These are phyloP conservation scores for Setaria italica DNA, from an alignment of 202 grass and related monocot species.

Conservation along the genomic window DNA sequence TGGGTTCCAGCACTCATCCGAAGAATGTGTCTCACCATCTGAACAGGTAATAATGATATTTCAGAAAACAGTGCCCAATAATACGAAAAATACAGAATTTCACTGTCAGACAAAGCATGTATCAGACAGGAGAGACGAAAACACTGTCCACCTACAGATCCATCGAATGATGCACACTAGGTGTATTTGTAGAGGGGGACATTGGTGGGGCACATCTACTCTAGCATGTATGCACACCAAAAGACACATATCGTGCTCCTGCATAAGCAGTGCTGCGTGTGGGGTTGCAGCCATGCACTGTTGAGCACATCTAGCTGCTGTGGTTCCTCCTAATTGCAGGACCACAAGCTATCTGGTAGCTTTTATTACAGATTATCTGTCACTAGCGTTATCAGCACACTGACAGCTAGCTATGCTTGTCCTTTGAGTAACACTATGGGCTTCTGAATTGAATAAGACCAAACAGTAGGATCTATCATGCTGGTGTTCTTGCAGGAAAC, in stretches of 20 bases:
- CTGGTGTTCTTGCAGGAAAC: background rate
- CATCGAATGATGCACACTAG: conserved; percentile 33
- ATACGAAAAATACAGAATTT: conserved; percentile 36
- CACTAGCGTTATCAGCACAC: conserved; percentile 52
- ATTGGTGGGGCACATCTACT: conserved; percentile 58
- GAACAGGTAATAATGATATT: conserved; percentile 45
- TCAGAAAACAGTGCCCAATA: conserved; percentile 48
- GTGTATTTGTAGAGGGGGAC: conserved; percentile 49
- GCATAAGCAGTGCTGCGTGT: conserved; percentile 59
- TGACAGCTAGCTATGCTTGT: conserved; percentile 83
- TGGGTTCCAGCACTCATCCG: conserved; percentile 68
- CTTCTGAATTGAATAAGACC: conserved; percentile 54
- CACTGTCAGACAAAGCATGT: conserved; percentile 26
- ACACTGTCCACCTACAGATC: conserved; percentile 31
- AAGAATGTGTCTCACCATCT: conserved; percentile 78
- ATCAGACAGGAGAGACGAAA: conserved; percentile 40
- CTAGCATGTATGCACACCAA: conserved; percentile 50
- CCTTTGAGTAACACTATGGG: conserved; percentile 60
- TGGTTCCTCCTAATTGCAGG: conserved; percentile 48
- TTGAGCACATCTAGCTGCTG: conserved; percentile 45
- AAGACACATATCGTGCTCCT: conserved; percentile 58
- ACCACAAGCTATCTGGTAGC: conserved; percentile 59
- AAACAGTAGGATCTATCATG: conserved; percentile 45
- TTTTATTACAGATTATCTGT: conserved; percentile 84
- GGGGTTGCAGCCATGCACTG: conserved; percentile 47